These are phyloP conservation scores for Ceratobasidium sp. DNA, from an alignment of 1,284 basidiomycete species.

Conservation along the genomic window DNA sequence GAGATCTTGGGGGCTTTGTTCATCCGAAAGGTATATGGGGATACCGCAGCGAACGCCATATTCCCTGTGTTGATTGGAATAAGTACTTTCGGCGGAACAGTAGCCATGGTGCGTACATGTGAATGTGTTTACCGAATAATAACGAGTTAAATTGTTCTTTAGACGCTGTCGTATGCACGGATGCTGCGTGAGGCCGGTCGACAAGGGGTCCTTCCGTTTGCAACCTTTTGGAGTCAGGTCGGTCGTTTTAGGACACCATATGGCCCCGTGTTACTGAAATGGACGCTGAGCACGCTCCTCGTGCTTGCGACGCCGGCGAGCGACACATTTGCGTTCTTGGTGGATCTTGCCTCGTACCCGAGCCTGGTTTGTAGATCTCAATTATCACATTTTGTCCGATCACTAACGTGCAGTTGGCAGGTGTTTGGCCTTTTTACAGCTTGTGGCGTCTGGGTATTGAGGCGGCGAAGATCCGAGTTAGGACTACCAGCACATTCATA, in stretches of 20 bases:
- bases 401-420: constrained; percentile 55
- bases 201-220: constrained; percentile 54
- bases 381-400: constrained; percentile 54
- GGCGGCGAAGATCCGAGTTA: constrained; percentile 53
- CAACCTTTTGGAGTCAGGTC: constrained; percentile 51
- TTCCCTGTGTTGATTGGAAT: constrained; percentile 55
- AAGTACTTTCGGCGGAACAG: constrained; percentile 52
- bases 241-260: constrained; percentile 54
- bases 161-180: constrained; percentile 56
- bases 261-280: constrained; percentile 61
- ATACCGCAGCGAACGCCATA: constrained; percentile 51
- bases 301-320: constrained; percentile 65
- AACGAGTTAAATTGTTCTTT: constrained; percentile 31
- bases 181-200: constrained; percentile 53
- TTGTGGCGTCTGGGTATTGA: constrained; percentile 58
- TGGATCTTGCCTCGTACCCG: constrained; percentile 51
- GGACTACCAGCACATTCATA: constrained; percentile 56
- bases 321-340: constrained; percentile 64
- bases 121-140: constrained; percentile 45
- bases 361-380: constrained; percentile 45
- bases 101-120: constrained; percentile 51
- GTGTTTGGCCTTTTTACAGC: constrained; percentile 58
- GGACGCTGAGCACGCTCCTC: constrained; percentile 62
- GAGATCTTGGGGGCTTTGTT: constrained; percentile 66
- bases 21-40: constrained; percentile 66